phyloP scores from a whole-genome alignment of 495 filamentous ascomycete genomes.

The Aspergillus ostianus region DNA sequence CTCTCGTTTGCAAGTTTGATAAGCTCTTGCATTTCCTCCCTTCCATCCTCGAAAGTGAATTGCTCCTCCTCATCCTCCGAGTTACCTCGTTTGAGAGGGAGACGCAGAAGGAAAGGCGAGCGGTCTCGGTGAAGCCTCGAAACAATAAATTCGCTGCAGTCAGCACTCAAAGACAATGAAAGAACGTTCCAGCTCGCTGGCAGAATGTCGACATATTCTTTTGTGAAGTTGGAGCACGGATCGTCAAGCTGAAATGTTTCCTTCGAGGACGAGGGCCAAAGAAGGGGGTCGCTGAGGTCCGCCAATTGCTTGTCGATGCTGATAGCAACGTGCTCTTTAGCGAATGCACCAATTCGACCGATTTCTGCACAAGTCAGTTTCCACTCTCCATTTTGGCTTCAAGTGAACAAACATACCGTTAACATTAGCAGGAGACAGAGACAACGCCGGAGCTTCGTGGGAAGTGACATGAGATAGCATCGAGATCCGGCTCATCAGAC shows the following conservation, averaged over 20 bases:
- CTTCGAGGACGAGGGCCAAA: slow-evolving; percentile 33
- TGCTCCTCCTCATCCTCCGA: slow-evolving; percentile 78
- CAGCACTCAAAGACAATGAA: slow-evolving; percentile 79
- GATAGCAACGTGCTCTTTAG: slow-evolving; percentile 44
- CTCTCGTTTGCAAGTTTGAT: slow-evolving; percentile 75
- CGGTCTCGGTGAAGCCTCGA: slow-evolving; percentile 71
- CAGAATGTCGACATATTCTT: slow-evolving; percentile 60
- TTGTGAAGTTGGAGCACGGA: slow-evolving; percentile 34
- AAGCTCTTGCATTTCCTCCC: slow-evolving; percentile 75
- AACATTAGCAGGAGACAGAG: slow-evolving; percentile 42
- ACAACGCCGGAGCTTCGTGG: slow-evolving; percentile 23
- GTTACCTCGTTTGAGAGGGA: slow-evolving; percentile 78
- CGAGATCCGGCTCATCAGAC: slow-evolving; percentile 46
- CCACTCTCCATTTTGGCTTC: background rate
- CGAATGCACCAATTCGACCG: slow-evolving; percentile 46
- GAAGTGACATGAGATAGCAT: slow-evolving; percentile 46
- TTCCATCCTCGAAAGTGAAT: slow-evolving; percentile 79
- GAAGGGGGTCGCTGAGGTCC: slow-evolving; percentile 38
- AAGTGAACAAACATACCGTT: slow-evolving; percentile 33
- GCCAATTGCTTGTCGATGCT: slow-evolving; percentile 43
- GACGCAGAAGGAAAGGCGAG: slow-evolving; percentile 76
- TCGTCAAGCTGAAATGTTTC: slow-evolving; percentile 22
- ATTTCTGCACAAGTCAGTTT: slow-evolving; percentile 34
- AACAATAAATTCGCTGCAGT: slow-evolving; percentile 75
- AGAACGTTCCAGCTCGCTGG: slow-evolving; percentile 80